Base-by-base conservation (phyloP, 306 rosid genomes). In the Heteromeles arbutifolia region DNA sequence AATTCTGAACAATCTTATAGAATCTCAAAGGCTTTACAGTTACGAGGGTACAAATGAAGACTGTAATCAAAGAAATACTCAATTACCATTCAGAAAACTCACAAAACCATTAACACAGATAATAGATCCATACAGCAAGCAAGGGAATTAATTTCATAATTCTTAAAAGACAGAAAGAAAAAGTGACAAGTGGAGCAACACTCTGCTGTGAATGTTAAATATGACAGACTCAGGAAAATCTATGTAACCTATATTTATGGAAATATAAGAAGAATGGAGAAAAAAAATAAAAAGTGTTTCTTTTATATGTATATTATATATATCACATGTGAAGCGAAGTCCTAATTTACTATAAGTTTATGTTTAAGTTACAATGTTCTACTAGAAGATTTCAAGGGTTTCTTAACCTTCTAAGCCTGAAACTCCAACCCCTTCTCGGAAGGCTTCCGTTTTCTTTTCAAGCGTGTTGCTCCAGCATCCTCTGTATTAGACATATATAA, bases 391-490 rank as follows among this genome's bases (percentile, higher is more conserved):
- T 90, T 90, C 77, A 80, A 83, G 18, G 94, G 91, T 65, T 82
- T 88, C 79, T 81, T 87, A 54, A 78, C 91, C 81, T 82, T 90
- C 82, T 92, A 96, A 6, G 90, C 96, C 85, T 92, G 98, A 87
- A 90, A 82, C 78, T 89, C 98, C 83, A 92, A 77, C 75, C 90
- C 92, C 82, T 90, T 92, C 84, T 92, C 98, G 1, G 98, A 90
- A n/a, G 96, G 96, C 72, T 84, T 92, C 58, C 96, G 86, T 77
- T 85, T 90, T 77, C 98, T 83, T 86, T 87, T 92, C 80, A 86
- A 8, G 43, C 84, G 84, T 4, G 87, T 56, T 62, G 87, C 92
- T 61, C 84, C 94, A 57, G 89, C 79, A 56, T 87, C 97, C 75
- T 91, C 97, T 81, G 82, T 71, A 76, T 81, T n/a, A 77, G 25